These are phyloP conservation scores for Candida sakaeoensis DNA, from an alignment of 805 yeast species.

Conservation along the genomic window DNA sequence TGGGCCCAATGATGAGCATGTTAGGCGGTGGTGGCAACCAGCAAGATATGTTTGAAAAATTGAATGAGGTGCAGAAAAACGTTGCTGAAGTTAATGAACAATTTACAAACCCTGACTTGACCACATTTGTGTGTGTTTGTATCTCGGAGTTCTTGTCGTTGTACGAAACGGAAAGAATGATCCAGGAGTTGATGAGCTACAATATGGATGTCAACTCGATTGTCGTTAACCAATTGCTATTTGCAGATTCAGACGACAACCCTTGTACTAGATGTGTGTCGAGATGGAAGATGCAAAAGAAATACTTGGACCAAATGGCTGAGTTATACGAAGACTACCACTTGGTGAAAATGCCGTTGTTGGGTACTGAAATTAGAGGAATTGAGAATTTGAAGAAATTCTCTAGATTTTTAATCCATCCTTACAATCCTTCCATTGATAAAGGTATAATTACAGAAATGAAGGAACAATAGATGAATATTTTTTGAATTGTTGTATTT, in stretches of 20 bases:
- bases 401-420: constrained; percentile 73
- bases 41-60: constrained; percentile 71
- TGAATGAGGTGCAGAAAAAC: constrained; percentile 73
- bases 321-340: constrained; percentile 98
- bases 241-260: constrained; percentile 73
- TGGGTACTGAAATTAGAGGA: constrained; percentile 95
- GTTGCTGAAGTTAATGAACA: constrained; percentile 90
- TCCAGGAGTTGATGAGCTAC: constrained; percentile 91
- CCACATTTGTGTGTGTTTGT: constrained; percentile 95
- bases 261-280: constrained; percentile 86
- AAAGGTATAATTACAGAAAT: constrained; percentile 49
- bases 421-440: constrained; percentile 69
- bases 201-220: constrained; percentile 96
- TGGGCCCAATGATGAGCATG: constrained; percentile 86
- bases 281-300: constrained; percentile 93
- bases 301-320: constrained; percentile 90
- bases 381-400: constrained; percentile 78
- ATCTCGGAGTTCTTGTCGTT: constrained; percentile 94
- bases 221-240: constrained; percentile 88
- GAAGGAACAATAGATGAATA: constrained; percentile 39
- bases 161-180: constrained; percentile 96
- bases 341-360: constrained; percentile 89
- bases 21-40: constrained; percentile 67
- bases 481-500: too few relatives aligned
- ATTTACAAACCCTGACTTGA: constrained; percentile 92